Conservation (phyloP, 768 basidiomycete species). For the Tricholoma sp. region DNA sequence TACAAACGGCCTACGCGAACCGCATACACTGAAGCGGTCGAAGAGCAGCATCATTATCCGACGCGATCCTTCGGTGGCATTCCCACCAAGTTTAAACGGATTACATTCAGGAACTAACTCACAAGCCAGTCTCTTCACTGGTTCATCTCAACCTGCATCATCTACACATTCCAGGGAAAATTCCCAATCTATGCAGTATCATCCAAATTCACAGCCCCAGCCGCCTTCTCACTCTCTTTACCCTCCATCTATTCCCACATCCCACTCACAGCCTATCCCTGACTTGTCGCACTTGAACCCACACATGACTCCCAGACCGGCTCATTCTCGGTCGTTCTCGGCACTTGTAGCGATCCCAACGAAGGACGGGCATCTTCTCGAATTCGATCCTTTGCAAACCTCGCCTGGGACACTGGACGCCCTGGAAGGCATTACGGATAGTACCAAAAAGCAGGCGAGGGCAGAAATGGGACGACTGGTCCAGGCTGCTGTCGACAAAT, state of each 20-base stretch:
- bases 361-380: conserved; percentile 73
- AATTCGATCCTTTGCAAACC: conserved; percentile 78
- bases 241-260: conserved; percentile 19
- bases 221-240: conserved; percentile 15
- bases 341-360: conserved; percentile 76
- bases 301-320: conserved; percentile 32
- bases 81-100: conserved; percentile 23
- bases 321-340: conserved; percentile 36
- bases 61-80: conserved; percentile 46
- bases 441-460: conserved; percentile 78
- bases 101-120: conserved; percentile 46
- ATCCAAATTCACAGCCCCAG: conserved; percentile 13
- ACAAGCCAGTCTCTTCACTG: conserved; percentile 43
- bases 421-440: conserved; percentile 72
- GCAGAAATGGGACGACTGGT: conserved; percentile 71
- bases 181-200: conserved; percentile 29
- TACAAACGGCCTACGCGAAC: conserved; percentile 10
- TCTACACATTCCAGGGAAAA: conserved; percentile 40
- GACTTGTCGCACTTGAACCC: conserved; percentile 7
- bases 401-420: conserved; percentile 69
- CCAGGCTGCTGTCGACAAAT: conserved; percentile 69
- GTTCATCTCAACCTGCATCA: conserved; percentile 30
- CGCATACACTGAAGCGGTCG: conserved; percentile 37
- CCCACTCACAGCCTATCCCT: conserved; percentile 18
- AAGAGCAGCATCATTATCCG: conserved; percentile 61